These are phyloP conservation scores for Sporobolomyces roseus DNA, from an alignment of 768 basidiomycete species.

Conservation along the genomic window DNA sequence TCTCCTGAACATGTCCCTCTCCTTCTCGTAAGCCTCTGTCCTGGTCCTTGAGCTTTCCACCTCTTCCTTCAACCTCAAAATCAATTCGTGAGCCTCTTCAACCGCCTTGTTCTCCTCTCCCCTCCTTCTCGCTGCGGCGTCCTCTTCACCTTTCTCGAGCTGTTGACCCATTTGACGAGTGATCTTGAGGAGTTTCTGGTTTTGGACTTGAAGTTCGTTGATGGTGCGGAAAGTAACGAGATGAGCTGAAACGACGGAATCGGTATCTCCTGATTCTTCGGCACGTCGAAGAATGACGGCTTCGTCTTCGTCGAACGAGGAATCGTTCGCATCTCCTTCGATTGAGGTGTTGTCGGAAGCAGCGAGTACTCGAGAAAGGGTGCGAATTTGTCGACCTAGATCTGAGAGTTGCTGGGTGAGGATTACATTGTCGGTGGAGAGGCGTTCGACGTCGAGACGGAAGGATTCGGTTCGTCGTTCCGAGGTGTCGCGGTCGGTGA, in stretches of 20 bases:
- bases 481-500: constrained; percentile 70
- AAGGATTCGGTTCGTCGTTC: constrained; percentile 57
- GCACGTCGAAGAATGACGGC: constrained; percentile 62
- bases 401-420: constrained; percentile 73
- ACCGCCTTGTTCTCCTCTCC: constrained; percentile 60
- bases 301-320: constrained; percentile 48
- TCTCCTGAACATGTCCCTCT: constrained; percentile 75
- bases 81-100: constrained; percentile 80
- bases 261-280: constrained; percentile 47
- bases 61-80: constrained; percentile 70
- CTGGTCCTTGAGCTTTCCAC: constrained; percentile 73
- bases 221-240: constrained; percentile 82
- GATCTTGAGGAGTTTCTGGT: constrained; percentile 79
- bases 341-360: constrained; percentile 79
- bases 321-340: constrained; percentile 50
- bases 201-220: constrained; percentile 78
- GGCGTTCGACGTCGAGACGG: constrained; percentile 44
- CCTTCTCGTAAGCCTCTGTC: constrained; percentile 76
- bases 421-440: constrained; percentile 62
- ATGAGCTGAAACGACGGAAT: constrained; percentile 78
- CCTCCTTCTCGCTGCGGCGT: constrained; percentile 50
- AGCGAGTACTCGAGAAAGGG: constrained; percentile 70
- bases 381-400: constrained; percentile 76
- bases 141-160: constrained; percentile 68
- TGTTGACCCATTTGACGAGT: constrained; percentile 74